A percentile compares a stretch with the other conserved stretches of the same genome.
These are phyloP conservation scores for Paracamarosporium sp. DNA, from an alignment of 2,329 filamentous ascomycete species.

Conservation along the genomic window DNA sequence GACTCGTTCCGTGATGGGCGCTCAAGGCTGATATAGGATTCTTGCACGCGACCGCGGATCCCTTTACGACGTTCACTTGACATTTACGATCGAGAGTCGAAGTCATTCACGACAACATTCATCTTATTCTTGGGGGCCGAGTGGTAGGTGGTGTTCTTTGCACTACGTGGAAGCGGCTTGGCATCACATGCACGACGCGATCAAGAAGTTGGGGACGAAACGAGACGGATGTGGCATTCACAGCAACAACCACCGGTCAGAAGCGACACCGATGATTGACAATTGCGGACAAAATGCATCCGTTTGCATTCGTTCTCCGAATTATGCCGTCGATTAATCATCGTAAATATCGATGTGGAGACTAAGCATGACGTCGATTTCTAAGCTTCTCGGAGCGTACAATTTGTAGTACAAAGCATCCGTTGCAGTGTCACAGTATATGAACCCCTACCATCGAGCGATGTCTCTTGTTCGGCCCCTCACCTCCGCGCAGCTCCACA, in stretches of 20 bases:
- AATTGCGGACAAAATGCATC: not conserved
- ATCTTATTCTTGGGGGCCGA: not conserved
- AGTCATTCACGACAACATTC: not conserved
- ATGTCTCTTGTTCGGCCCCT: constrained; percentile 31
- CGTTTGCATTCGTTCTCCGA: not conserved
- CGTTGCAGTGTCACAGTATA: constrained; percentile 21
- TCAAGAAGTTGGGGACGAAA: not conserved
- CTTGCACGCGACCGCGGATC: not conserved
- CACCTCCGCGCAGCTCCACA: constrained; percentile 22
- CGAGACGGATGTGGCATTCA: not conserved
- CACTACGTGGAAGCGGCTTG: not conserved
- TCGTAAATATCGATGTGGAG: not conserved
- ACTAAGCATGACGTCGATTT: constrained; percentile 10
- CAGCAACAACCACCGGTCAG: not conserved
- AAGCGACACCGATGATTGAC: not conserved
- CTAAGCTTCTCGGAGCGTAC: constrained; percentile 12
- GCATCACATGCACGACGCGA: not conserved
- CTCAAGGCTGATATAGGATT: not conserved
- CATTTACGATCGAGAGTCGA: not conserved
- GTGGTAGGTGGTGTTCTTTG: not conserved
- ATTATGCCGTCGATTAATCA: not conserved
- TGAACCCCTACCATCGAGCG: constrained; percentile 33
- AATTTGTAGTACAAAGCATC: not conserved
- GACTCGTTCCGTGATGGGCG: not conserved
- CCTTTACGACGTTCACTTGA: not conserved